Percentiles rank a stretch among this genome's conserved stretches.
These are phyloP conservation scores for Boletus vermiculosoides DNA, from an alignment of 768 basidiomycete species.

Conservation along the genomic window DNA sequence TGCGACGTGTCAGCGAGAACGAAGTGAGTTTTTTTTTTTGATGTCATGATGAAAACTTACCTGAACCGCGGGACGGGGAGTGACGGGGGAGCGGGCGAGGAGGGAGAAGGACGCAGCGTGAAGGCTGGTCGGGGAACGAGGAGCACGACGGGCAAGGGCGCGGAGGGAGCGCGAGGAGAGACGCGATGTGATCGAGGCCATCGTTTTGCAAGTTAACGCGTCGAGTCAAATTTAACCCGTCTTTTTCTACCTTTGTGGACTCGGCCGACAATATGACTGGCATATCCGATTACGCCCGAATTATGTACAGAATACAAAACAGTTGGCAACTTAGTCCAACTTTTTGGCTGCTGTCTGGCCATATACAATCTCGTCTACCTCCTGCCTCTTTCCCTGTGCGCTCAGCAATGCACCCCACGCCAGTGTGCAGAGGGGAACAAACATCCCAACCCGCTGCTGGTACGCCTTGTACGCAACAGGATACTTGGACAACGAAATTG, in stretches of 20 bases:
- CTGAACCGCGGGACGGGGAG: constrained; percentile 25
- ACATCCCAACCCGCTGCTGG: constrained; percentile 79
- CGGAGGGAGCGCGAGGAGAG: constrained; percentile 68
- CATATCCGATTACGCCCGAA: constrained; percentile 22
- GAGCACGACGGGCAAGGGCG: constrained; percentile 62
- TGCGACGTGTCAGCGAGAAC: constrained; percentile 2
- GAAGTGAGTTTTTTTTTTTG: constrained; percentile 14
- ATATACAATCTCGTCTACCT: constrained; percentile 44
- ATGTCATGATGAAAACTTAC: constrained; percentile 32
- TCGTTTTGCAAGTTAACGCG: constrained; percentile 36
- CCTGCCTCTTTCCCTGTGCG: constrained; percentile 36
- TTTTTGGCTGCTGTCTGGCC: constrained; percentile 36
- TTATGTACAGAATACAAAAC: neutral
- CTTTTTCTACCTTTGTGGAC: constrained; percentile 12
- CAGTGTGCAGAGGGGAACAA: constrained; percentile 49
- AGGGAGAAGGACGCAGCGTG: constrained; percentile 69
- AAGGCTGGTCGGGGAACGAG: constrained; percentile 44
- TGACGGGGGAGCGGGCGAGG: constrained; percentile 46
- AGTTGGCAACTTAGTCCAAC: constrained; percentile 13
- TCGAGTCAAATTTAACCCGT: neutral
- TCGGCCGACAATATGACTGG: constrained; percentile 14
- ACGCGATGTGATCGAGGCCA: constrained; percentile 55
- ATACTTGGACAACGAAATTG: constrained; percentile 75
- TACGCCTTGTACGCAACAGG: constrained; percentile 68
- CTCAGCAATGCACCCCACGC: constrained; percentile 43